Evolutionary conservation across 805 yeast species (phyloP).

Genomic region (Candida nemodendra): DNA sequence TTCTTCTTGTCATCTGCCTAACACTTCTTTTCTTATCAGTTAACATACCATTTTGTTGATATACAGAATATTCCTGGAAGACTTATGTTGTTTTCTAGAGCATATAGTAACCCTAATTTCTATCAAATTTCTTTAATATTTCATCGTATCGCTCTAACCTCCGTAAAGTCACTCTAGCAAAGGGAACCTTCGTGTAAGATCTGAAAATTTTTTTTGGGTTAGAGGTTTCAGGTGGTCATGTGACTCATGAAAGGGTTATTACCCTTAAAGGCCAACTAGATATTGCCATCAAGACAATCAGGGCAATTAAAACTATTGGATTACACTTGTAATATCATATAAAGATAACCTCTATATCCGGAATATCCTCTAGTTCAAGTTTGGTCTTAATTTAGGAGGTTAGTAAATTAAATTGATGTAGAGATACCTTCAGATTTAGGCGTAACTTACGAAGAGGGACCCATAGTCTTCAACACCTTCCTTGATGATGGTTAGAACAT

Average conservation of each 20-base stretch:
- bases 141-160: no score
- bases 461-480: conserved; percentile 9
- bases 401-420: no score
- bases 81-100: no score
- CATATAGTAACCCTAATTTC: no score
- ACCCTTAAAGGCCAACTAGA: conserved; percentile 6
- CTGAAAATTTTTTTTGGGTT: conserved; percentile 13
- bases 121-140: no score
- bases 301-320: conserved; percentile 1
- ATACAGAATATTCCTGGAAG: conserved; percentile 3
- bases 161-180: no score
- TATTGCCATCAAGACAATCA: no score
- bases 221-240: no score
- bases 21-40: no score
- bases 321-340: neutral
- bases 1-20: no score
- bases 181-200: conserved; percentile 2
- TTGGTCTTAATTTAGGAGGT: no score
- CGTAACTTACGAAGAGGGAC: conserved; percentile 5
- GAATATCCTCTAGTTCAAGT: conserved; percentile 4
- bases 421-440: no score
- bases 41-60: conserved; percentile 11
- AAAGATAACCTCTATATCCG: neutral
- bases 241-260: conserved; percentile 2
- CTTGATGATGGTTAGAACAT: conserved; percentile 9